Base-by-base conservation (phyloP, 345 rosid species). In the Raphanus sativus region DNA sequence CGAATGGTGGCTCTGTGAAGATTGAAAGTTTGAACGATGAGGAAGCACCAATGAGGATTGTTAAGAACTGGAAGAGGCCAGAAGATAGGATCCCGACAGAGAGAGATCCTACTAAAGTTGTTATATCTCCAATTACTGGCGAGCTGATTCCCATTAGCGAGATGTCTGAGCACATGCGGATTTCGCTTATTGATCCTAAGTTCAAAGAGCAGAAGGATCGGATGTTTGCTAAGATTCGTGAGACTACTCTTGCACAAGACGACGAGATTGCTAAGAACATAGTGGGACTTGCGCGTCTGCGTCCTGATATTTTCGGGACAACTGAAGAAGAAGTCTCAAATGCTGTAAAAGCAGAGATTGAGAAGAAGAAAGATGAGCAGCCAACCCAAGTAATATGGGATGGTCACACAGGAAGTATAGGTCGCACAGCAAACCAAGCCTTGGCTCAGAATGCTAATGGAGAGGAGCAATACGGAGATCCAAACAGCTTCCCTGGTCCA, bases 351-450 rank as follows among this genome's bases (percentile, higher is more conserved):
- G 97, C 96, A 52, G 97, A 92, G 84, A 92, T 92, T 70, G 96
- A 92, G 86, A 92, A 92, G 85, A 89, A 86, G 87, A 91, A 89
- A 80, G 96, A 92, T 73, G 97, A 92, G 83, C 97, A 92, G 63
- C 96, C 97, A 17, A 92, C 87, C 78, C 97, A 92, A 84, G 91
- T 92, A n/a, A 90, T 92, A 81, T 92, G 97, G 97, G 97, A 92
- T 85, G 97, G 97, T 75, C 96, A 92, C 78, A 86, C 92, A 2
- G 94, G 97, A 80, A 92, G 97, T 80, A 92, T 92, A 34, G 97
- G 97, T 60, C 92, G 96, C 54, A 92, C 97, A 12, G 97, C 97
- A 32, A 92, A 89, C 68, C 97, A 92, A 67, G 97, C 96, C 50
- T 77, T 92, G 86, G 79, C 96, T 59, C 97, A 90, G 70, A 87